Conservation (phyloP, 139 green algal species). For the Picochlorum sp. region DNA sequence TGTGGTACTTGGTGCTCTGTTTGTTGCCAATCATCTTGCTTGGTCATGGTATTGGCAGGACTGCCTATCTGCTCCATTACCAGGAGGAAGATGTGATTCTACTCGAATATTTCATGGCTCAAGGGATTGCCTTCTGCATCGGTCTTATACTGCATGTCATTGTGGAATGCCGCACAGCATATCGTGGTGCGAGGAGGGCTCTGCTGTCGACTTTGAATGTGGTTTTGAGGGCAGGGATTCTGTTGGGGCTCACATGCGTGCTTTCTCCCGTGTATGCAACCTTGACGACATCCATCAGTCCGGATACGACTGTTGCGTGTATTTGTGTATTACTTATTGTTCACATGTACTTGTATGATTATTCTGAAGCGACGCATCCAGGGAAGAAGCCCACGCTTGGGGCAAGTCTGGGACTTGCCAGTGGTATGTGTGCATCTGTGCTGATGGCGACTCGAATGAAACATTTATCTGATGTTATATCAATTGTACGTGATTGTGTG, state of each 20-base stretch:
- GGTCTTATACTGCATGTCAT: background rate
- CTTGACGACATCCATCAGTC: slow-evolving; percentile 62
- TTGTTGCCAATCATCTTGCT: slow-evolving; percentile 69
- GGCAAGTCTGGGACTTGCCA: slow-evolving; percentile 64
- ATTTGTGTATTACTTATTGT: slow-evolving; percentile 41
- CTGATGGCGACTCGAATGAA: slow-evolving; percentile 66
- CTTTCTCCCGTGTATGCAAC: slow-evolving; percentile 67
- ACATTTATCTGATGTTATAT: slow-evolving; percentile 43
- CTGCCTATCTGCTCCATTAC: slow-evolving; percentile 43
- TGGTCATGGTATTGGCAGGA: slow-evolving; percentile 33
- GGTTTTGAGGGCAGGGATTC: background rate
- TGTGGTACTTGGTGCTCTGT: slow-evolving; percentile 50
- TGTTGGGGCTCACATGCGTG: slow-evolving; percentile 36
- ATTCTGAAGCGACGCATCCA: slow-evolving; percentile 59
- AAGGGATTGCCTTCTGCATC: background rate
- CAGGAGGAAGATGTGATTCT: no score
- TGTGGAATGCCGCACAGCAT: background rate
- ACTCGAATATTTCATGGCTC: no score
- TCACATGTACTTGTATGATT: slow-evolving; percentile 84
- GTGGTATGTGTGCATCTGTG: slow-evolving; percentile 60
- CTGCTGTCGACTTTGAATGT: background rate
- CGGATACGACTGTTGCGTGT: slow-evolving; percentile 70
- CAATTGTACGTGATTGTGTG: slow-evolving; percentile 12
- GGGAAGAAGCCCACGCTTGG: slow-evolving; percentile 41
- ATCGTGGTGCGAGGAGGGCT: background rate